These are phyloP conservation scores for Ambrosia trifida DNA, from an alignment of 129 eudicot genomes.

Conservation along the genomic window DNA sequence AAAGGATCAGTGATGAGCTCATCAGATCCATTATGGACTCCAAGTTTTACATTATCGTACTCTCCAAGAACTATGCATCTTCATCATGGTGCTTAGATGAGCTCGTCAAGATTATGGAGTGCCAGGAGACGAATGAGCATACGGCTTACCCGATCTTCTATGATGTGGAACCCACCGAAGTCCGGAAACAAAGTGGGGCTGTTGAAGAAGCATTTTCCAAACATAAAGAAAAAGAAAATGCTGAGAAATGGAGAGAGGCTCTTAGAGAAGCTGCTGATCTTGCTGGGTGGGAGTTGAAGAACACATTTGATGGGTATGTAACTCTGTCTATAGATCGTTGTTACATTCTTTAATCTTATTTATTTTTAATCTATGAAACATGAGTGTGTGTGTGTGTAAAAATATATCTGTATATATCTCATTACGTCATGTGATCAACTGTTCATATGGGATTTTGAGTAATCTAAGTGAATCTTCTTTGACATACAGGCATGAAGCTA, in stretches of 20 bases:
- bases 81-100: background rate
- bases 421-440: no score
- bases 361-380: background rate
- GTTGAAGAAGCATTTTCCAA: background rate
- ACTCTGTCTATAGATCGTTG: no score
- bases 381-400: background rate
- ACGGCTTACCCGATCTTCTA: background rate
- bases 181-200: background rate
- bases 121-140: background rate
- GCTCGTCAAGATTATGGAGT: conserved; percentile 3
- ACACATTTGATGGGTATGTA: background rate
- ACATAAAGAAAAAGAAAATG: background rate
- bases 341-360: background rate
- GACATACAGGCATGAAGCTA: background rate
- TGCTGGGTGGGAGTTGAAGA: conserved; percentile 4
- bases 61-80: conserved; percentile 1
- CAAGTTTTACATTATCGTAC: background rate
- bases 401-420: no score
- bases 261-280: background rate
- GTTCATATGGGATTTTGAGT: no score
- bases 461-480: background rate
- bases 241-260: background rate
- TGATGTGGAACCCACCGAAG: conserved; percentile 1
- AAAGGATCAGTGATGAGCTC: background rate
- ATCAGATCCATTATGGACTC: background rate